Conservation (phyloP, 106 monocot species). For the Triglochin maritima region DNA sequence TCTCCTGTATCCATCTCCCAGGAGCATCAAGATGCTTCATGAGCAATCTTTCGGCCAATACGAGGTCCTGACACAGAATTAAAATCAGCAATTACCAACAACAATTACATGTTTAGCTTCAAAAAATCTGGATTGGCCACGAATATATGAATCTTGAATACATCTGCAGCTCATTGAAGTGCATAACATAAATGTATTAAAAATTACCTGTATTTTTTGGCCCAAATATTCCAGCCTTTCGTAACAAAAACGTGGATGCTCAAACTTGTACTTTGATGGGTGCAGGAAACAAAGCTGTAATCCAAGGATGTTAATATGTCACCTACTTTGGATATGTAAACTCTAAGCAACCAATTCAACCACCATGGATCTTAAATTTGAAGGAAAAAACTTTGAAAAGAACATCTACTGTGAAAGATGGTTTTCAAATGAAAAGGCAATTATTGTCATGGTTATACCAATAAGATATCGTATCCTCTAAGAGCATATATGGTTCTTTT, state of each 20-base stretch:
- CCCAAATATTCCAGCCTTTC: conserved; percentile 94
- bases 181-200: neutral
- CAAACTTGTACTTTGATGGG: conserved; percentile 87
- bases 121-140: too few species aligned
- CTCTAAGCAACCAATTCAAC: too few species aligned
- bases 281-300: conserved; percentile 82
- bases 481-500: too few species aligned
- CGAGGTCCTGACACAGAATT: conserved; percentile 57
- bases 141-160: neutral
- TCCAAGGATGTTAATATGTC: neutral
- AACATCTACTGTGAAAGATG: too few species aligned
- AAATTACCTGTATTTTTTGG: conserved; percentile 89
- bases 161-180: neutral
- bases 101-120: too few species aligned
- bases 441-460: too few species aligned
- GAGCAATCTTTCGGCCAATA: conserved; percentile 88
- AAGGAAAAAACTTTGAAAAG: too few species aligned
- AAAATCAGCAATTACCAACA: too few species aligned
- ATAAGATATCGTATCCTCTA: too few species aligned
- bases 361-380: too few species aligned
- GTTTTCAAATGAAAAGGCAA: too few species aligned
- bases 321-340: too few species aligned
- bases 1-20: conserved; percentile 82
- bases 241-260: conserved; percentile 94
- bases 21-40: conserved; percentile 99